Conservation (phyloP, 305 asterid genomes). For the Ajuga reptans region DNA sequence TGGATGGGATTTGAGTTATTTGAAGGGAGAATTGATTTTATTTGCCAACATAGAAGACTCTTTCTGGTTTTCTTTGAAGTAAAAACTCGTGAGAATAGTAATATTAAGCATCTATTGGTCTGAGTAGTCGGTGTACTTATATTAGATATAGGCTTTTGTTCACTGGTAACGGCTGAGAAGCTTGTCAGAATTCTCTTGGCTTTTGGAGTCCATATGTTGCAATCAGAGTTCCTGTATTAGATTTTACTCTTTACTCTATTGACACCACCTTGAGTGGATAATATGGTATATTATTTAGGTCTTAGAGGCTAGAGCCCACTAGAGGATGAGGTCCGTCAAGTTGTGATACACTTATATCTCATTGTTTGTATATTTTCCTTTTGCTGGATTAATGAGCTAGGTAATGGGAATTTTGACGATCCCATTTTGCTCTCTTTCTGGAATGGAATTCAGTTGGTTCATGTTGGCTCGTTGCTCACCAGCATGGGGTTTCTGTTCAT, state of each 20-base stretch:
- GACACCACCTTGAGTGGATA: background rate
- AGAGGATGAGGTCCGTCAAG: background rate
- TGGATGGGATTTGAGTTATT: background rate
- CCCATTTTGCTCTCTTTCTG: background rate
- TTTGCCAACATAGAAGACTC: background rate
- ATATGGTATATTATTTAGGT: background rate
- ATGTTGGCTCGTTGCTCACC: background rate
- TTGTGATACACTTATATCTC: background rate
- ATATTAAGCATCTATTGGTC: background rate
- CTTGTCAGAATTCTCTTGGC: background rate
- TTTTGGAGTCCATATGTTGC: background rate
- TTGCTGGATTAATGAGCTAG: background rate
- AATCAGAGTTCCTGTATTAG: background rate
- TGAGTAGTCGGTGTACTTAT: constrained; percentile 4
- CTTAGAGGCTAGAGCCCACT: background rate
- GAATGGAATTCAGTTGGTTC: background rate
- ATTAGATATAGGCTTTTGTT: background rate
- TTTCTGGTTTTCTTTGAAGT: background rate
- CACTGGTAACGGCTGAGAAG: background rate
- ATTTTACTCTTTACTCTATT: background rate
- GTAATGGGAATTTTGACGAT: background rate
- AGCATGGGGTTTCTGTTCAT: background rate
- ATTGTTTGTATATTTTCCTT: background rate
- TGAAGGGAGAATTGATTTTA: background rate
- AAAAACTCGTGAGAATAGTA: background rate